phyloP scores from a whole-genome alignment of 2,329 filamentous ascomycete species.

The Fusarium sp. region DNA sequence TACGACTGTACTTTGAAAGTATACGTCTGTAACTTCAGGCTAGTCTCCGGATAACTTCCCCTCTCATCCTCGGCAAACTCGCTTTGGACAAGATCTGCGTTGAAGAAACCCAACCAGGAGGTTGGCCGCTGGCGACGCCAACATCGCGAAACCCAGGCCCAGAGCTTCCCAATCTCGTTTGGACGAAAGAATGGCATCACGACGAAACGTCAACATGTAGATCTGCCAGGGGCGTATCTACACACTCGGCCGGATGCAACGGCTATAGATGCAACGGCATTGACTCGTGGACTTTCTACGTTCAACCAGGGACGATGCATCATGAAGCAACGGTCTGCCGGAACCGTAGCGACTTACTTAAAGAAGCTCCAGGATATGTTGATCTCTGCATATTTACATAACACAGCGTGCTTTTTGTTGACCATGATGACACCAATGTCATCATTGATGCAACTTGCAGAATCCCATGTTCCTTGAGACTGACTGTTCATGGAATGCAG shows the following conservation, averaged over 20 bases:
- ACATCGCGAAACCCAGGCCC: neutral
- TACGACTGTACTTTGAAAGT: constrained; percentile 1
- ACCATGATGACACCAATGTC: constrained; percentile 14
- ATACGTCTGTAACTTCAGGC: constrained; percentile 1
- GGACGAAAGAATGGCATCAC: constrained; percentile 22
- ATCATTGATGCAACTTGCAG: constrained; percentile 24
- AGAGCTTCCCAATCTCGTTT: constrained; percentile 16
- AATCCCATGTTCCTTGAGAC: constrained; percentile 16
- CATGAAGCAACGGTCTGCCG: constrained; percentile 7
- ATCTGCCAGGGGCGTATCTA: constrained; percentile 13
- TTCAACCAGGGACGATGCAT: neutral
- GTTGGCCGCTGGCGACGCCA: constrained; percentile 3
- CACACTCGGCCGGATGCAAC: constrained; percentile 1
- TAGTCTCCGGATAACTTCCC: constrained; percentile 11
- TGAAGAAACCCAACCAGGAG: constrained; percentile 1
- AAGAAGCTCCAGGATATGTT: constrained; percentile 14
- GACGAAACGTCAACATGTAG: constrained; percentile 2
- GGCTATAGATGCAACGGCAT: neutral
- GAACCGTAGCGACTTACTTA: constrained; percentile 9
- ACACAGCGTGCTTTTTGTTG: neutral
- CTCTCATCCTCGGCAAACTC: constrained; percentile 31
- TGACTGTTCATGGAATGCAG: constrained; percentile 1
- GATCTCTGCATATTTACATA: constrained; percentile 16
- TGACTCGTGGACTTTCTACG: constrained; percentile 20
- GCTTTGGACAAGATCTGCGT: constrained; percentile 38